These are phyloP conservation scores for Syzygium oleosum DNA, from an alignment of 345 rosid species.

Conservation along the genomic window DNA sequence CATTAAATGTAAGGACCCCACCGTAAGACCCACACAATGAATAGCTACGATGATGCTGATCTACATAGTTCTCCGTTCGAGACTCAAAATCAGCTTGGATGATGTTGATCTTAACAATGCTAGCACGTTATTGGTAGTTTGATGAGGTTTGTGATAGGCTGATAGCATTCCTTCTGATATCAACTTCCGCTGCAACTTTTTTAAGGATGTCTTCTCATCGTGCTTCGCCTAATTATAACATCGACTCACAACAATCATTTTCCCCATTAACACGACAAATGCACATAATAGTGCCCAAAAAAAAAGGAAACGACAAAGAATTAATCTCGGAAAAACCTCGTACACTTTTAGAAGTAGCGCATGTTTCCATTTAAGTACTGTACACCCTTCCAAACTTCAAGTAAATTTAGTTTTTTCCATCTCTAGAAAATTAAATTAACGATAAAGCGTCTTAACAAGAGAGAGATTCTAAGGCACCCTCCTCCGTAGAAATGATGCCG, in stretches of 20 bases:
- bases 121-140: no score
- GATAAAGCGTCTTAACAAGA: background rate
- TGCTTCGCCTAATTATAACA: background rate
- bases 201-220: no score
- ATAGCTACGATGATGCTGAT: background rate
- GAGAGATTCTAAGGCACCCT: background rate
- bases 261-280: background rate
- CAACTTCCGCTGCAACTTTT: no score
- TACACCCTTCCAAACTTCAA: background rate
- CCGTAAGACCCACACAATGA: accelerated
- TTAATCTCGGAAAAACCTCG: background rate
- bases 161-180: no score
- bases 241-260: background rate
- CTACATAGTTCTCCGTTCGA: background rate
- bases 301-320: background rate
- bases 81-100: no score
- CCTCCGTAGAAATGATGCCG: no score
- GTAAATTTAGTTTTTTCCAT: background rate
- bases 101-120: no score
- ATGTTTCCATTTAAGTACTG: background rate
- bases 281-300: background rate
- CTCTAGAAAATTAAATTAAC: background rate
- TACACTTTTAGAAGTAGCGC: background rate
- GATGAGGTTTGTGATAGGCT: no score
- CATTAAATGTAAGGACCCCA: background rate